Conservation (phyloP, 1,284 basidiomycete genomes). For the Papiliotrema fonsecae region DNA sequence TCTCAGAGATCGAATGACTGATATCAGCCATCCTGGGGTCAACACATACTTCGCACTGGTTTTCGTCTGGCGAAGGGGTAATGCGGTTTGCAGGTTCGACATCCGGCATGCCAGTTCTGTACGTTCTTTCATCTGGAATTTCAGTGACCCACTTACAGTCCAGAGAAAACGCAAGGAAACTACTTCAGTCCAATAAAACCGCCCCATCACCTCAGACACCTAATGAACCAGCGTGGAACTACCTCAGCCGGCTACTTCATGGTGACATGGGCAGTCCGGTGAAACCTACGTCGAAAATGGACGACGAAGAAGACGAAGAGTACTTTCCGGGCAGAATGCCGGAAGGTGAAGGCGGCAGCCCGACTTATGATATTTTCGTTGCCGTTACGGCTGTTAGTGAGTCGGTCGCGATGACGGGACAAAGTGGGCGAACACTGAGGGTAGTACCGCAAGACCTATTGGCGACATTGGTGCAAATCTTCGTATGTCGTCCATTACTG, state of each 20-base stretch:
- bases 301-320: not conserved
- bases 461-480: constrained; percentile 1
- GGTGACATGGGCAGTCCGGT: not conserved
- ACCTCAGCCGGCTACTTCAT: constrained; percentile 1
- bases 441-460: constrained; percentile 2
- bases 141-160: not conserved
- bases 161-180: constrained; percentile 1
- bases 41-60: constrained; percentile 3
- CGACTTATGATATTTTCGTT: constrained; percentile 1
- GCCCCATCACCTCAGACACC: constrained; percentile 2
- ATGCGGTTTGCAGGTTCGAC: constrained; percentile 2
- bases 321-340: not conserved
- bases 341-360: not conserved
- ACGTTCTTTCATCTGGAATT: not conserved
- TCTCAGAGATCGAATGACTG: not conserved
- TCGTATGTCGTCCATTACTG: not conserved
- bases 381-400: constrained; percentile 4
- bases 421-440: not conserved
- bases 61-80: constrained; percentile 2
- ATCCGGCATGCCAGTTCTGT: constrained; percentile 3
- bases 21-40: not conserved
- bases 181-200: not conserved
- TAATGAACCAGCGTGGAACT: constrained; percentile 3
- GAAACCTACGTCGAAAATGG: not conserved
- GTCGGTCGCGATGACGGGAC: not conserved